Evolutionary conservation across 768 basidiomycete species (phyloP).

Genomic region (Dictyophora rubrovolvata): DNA sequence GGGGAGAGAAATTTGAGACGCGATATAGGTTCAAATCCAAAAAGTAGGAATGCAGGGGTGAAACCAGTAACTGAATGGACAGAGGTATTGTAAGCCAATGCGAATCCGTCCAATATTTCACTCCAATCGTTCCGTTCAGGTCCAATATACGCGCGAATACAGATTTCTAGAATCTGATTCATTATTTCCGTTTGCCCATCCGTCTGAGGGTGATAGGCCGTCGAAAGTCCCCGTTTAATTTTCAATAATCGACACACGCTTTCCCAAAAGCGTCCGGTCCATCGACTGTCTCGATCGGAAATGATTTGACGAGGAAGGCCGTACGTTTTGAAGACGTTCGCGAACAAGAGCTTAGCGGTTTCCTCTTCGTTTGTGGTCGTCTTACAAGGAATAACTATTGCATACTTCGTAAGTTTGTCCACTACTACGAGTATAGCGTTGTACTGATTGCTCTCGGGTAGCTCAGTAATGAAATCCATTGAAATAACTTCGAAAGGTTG

Average conservation of each 20-base stretch:
- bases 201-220: no score
- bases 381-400: slow-evolving; percentile 31
- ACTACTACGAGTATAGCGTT: slow-evolving; percentile 16
- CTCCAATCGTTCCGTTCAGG: no score
- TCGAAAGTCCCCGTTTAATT: not conserved
- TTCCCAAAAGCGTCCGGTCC: not conserved
- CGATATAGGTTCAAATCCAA: no score
- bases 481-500: slow-evolving; percentile 17
- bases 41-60: no score
- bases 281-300: not conserved
- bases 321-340: not conserved
- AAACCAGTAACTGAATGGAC: no score
- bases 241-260: not conserved
- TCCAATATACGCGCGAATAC: no score
- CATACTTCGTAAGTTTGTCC: slow-evolving; percentile 22
- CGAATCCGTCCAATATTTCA: no score
- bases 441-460: slow-evolving; percentile 15
- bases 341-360: slow-evolving; percentile 26
- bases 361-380: slow-evolving; percentile 20
- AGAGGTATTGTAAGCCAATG: no score
- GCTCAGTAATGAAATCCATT: slow-evolving; percentile 18
- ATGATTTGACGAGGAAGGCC: not conserved
- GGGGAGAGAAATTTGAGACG: no score
- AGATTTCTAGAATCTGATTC: not conserved
- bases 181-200: no score